These are phyloP conservation scores for Kernera saxatilis DNA, from an alignment of 345 rosid species.

Conservation along the genomic window DNA sequence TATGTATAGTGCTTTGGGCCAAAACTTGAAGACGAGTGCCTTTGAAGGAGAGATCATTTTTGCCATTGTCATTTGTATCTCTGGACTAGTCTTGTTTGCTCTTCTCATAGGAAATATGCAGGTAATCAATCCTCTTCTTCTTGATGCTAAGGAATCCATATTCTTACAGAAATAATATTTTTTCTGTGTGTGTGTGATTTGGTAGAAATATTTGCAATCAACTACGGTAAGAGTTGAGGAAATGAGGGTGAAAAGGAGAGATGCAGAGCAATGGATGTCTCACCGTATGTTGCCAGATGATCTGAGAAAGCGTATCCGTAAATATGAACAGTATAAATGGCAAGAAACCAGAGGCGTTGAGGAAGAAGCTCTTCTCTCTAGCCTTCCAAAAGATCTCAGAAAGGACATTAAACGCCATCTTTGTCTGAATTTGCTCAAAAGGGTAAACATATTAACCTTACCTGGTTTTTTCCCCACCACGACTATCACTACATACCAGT, in stretches of 20 bases:
- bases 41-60: slow-evolving; percentile 42
- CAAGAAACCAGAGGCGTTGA: slow-evolving; percentile 41
- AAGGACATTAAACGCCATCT: slow-evolving; percentile 34
- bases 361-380: slow-evolving; percentile 31
- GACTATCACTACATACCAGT: background rate
- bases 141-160: background rate
- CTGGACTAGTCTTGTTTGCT: slow-evolving; percentile 55
- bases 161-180: background rate
- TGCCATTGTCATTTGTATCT: slow-evolving; percentile 38
- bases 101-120: slow-evolving; percentile 65
- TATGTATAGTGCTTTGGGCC: slow-evolving; percentile 47
- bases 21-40: slow-evolving; percentile 50
- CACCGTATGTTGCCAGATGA: slow-evolving; percentile 35
- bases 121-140: slow-evolving; percentile 18
- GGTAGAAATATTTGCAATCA: slow-evolving; percentile 36
- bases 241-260: slow-evolving; percentile 38
- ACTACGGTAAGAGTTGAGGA: slow-evolving; percentile 37
- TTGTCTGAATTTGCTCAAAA: slow-evolving; percentile 27
- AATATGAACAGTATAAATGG: slow-evolving; percentile 38
- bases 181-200: background rate
- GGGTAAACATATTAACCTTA: background rate
- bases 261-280: slow-evolving; percentile 41
- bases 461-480: background rate
- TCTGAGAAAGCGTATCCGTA: slow-evolving; percentile 28
- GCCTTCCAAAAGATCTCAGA: slow-evolving; percentile 33